A percentile compares a stretch with the other conserved stretches of the same genome.
Evolutionary conservation across 2,329 filamentous ascomycete genomes (phyloP).

Genomic region (Nakataea oryzae): DNA sequence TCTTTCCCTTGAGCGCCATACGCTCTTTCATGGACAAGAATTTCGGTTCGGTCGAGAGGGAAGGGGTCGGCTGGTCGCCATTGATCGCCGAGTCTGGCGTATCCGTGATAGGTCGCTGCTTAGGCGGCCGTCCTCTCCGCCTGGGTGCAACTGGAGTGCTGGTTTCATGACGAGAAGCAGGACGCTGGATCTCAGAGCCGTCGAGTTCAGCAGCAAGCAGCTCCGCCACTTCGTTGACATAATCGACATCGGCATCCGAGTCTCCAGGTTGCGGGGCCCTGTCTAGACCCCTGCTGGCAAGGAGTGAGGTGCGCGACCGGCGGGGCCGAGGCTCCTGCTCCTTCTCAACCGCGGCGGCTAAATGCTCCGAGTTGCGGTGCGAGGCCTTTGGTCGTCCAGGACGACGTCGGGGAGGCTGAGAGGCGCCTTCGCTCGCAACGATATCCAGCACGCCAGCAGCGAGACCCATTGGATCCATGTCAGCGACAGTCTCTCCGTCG

Average conservation of each 20-base stretch:
- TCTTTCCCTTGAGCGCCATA: constrained; percentile 42
- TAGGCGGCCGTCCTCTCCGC: neutral
- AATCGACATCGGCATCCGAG: neutral
- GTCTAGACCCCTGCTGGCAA: constrained; percentile 2
- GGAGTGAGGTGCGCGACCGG: constrained; percentile 1
- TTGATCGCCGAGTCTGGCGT: neutral
- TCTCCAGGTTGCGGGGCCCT: neutral
- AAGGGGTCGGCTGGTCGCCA: constrained; percentile 2
- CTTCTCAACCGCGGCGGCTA: neutral
- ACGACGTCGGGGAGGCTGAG: neutral
- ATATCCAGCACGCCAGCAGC: constrained; percentile 20
- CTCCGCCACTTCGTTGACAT: neutral
- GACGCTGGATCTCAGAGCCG: neutral
- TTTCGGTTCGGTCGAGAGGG: constrained; percentile 13
- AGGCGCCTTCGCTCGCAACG: constrained; percentile 9
- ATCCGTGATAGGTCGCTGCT: neutral
- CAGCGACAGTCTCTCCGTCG: constrained; percentile 3
- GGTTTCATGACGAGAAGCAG: neutral
- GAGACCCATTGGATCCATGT: constrained; percentile 12
- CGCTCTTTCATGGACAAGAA: constrained; percentile 47
- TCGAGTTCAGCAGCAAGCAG: neutral
- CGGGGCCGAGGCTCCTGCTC: neutral
- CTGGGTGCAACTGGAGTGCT: neutral
- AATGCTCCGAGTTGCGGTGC: neutral
- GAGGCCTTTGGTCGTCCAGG: neutral